phyloP scores from a whole-genome alignment of 345 rosid species.

The Chamaenerion angustifolium region DNA sequence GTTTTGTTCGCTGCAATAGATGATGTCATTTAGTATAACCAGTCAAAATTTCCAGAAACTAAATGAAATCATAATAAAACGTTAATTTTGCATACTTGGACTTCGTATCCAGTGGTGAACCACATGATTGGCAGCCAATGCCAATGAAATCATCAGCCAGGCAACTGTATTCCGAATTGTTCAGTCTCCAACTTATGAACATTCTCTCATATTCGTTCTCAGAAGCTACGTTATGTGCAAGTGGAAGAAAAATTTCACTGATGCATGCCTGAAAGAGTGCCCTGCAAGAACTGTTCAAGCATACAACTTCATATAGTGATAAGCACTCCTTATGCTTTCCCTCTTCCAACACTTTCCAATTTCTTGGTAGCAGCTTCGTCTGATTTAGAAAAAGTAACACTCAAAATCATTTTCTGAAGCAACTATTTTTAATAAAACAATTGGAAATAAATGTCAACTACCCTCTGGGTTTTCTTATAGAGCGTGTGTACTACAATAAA shows the following conservation, averaged over 20 bases:
- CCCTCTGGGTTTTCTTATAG: no score
- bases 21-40: conserved; percentile 1
- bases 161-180: conserved; percentile 2
- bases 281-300: conserved; percentile 13
- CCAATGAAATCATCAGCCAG: conserved; percentile 39
- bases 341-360: conserved; percentile 40
- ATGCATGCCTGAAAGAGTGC: conserved; percentile 26
- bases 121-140: conserved; percentile 37
- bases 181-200: conserved; percentile 39
- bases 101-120: conserved; percentile 27
- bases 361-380: conserved; percentile 20
- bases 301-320: conserved; percentile 27
- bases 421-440: no score
- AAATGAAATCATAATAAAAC: not conserved
- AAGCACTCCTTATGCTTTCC: conserved; percentile 15
- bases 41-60: not conserved
- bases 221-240: conserved; percentile 17
- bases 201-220: conserved; percentile 32
- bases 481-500: no score
- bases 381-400: conserved; percentile 3
- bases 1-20: conserved; percentile 17
- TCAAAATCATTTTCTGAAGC: not conserved
- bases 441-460: no score
- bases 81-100: conserved; percentile 8
- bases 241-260: conserved; percentile 42